Evolutionary conservation across 345 rosid genomes (phyloP), one percentile per base, ranked within the genome.

Genomic region (Angophora floribunda): DNA sequence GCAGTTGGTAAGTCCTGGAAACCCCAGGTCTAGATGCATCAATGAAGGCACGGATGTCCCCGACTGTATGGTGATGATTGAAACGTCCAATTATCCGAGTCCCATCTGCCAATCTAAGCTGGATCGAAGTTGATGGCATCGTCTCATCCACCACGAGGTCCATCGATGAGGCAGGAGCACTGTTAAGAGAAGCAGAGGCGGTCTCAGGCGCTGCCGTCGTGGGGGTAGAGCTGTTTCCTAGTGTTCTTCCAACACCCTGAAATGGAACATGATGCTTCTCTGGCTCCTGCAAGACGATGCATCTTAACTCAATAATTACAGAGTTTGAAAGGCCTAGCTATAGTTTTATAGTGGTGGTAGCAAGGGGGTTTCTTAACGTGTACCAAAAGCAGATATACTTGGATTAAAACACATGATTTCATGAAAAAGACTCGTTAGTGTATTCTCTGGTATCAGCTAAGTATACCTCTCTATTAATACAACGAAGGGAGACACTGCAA

Each of bases 221-320:
- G 75, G 92, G 86, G 91, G 93, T 92, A 45, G 82, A 85, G 87
- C 95, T 92, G 91, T 99, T 91, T 28, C 99, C 99, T n/a, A 97
- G 91, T 61, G 99, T 96, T 94, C 99, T 96, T 89, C 99, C 99
- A 1, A 94, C 93, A 55, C 99, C 99, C 87, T 96, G 99, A 90
- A 97, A 97, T 89, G 99, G 90, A 89, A 91, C 92, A 11, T 87
- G 93, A 85, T n/a, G 92, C 91, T 92, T 96, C 92, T 96, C 99
- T 8, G 92, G 95, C 88, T 95, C 99, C 99, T 97, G 92, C 82
- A 92, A 86, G 87, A 86, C 1, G 1, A 59, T 50, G 21, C 86
- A 85, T 13, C 41, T 85, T 52, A 28, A 85, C 55, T 28, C 30
- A 44, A 49, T 22, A 85, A 85, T 41, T 10, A 17, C 80, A 75